Base-by-base conservation (phyloP, 495 filamentous ascomycete genomes). In the Talaromyces proteolyticus region DNA sequence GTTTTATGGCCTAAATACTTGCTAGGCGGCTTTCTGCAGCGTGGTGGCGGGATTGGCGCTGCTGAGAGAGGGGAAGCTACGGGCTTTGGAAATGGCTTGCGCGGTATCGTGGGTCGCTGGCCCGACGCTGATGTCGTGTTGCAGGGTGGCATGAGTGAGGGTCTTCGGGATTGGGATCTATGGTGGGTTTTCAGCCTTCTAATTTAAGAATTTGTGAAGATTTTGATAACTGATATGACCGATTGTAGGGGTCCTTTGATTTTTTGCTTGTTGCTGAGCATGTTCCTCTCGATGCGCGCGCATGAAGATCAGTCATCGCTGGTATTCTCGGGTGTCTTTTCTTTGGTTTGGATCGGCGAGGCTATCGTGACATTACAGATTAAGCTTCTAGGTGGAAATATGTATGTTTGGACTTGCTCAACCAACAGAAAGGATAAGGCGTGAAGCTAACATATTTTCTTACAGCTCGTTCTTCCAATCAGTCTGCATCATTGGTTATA, bases 291-390 rank as follows among this genome's bases (percentile, higher is more conserved):
- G 50, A 73, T 92, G 58, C 74, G 80, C 49, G 87, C 87, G 2
- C 73, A 82, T 54, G 74, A 77, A 3, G 77, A 86, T 36, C 92
- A 98, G 73, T 86, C 86, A 65, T 86, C 85, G 20, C 64, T 87
- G 49, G 92, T 97, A 41, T 99, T 98, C 68, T 91, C 87, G 20
- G 94, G 93, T 8, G 89, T 97, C 17, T 99, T 99, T 72, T 86
- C 88, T 20, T 85, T 93, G 60, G 87, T 99, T 34, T 99, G 93
- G 93, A 81, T 97, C 47, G 93, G 91, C 6, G 90, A 96, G 75
- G 91, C 92, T 1, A 87, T 96, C 14, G 91, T 99, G 51, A 99
- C 93, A n/a, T 71, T 92, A 62, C 93, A 99, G 80, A 96, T 99
- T 62, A 96, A 96, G 75, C 73, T 99, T 60, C 72, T 99, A 51